These are phyloP conservation scores for Castanea crenata DNA, from an alignment of 306 rosid genomes.

Conservation along the genomic window DNA sequence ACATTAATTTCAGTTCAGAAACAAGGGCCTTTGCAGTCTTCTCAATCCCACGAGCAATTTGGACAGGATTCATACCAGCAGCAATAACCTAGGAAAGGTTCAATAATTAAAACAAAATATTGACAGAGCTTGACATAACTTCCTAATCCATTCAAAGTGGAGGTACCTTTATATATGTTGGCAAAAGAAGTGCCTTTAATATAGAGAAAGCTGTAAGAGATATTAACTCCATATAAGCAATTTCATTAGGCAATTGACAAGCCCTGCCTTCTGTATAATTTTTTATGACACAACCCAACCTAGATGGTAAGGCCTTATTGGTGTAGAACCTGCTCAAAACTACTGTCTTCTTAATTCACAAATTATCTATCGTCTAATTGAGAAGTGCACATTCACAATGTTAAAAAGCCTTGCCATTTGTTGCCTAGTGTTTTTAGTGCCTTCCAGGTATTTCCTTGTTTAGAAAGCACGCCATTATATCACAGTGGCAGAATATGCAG, in stretches of 20 bases:
- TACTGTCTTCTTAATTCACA: too few species aligned
- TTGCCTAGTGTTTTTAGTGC: background rate
- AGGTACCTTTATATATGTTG: background rate
- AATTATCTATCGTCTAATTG: background rate
- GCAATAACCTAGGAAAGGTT: constrained; percentile 65
- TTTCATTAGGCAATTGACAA: background rate
- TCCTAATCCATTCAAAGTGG: background rate
- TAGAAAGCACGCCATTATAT: background rate
- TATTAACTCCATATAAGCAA: background rate
- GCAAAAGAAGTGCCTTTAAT: too few species aligned
- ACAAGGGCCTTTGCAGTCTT: constrained; percentile 80
- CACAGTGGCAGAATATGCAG: background rate
- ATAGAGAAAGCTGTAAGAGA: background rate
- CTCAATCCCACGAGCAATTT: constrained; percentile 87
- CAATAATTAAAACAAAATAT: background rate
- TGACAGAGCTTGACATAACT: background rate
- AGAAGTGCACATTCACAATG: background rate
- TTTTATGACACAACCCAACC: background rate
- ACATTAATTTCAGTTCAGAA: constrained; percentile 69
- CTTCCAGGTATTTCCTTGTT: background rate
- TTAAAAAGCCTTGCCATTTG: background rate
- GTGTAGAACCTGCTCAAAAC: background rate
- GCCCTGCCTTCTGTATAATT: background rate
- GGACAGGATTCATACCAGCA: constrained; percentile 89
- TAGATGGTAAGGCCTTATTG: background rate